Percentiles rank a stretch among this genome's conserved stretches.
phyloP scores from a whole-genome alignment of 2,329 filamentous ascomycete species.

The Neopestalotiopsis sp. region DNA sequence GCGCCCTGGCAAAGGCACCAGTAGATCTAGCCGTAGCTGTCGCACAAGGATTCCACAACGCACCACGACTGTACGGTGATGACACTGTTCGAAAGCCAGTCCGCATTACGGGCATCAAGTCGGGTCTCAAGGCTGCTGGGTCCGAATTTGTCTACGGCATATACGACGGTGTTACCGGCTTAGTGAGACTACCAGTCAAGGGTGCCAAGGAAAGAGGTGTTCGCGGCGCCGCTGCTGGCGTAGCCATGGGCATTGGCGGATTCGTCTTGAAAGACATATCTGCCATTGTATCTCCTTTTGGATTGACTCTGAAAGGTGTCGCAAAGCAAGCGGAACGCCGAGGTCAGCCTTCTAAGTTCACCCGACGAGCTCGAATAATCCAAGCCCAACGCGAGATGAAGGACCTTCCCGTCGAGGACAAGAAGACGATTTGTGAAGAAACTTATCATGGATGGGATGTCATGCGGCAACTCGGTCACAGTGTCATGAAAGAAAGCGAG shows the following conservation, averaged over 20 bases:
- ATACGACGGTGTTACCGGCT: constrained; percentile 68
- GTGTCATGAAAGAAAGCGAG: constrained; percentile 42
- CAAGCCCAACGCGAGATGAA: constrained; percentile 59
- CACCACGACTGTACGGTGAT: constrained; percentile 73
- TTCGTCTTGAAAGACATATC: constrained; percentile 70
- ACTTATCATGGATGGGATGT: constrained; percentile 48
- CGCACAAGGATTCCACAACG: constrained; percentile 74
- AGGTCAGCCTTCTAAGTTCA: constrained; percentile 56
- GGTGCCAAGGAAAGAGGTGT: constrained; percentile 62
- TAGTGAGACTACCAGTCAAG: constrained; percentile 63
- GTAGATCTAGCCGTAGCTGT: constrained; percentile 66
- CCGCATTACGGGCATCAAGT: constrained; percentile 69
- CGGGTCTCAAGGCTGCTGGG: constrained; percentile 65
- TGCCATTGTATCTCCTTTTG: constrained; percentile 64
- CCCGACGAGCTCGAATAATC: constrained; percentile 63
- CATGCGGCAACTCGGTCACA: constrained; percentile 45
- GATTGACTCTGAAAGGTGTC: constrained; percentile 69
- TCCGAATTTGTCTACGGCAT: constrained; percentile 68
- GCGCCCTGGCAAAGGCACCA: constrained; percentile 60
- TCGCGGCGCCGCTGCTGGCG: constrained; percentile 55
- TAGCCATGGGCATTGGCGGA: constrained; percentile 68
- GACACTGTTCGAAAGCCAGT: constrained; percentile 69
- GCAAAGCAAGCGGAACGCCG: constrained; percentile 63
- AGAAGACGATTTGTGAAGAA: constrained; percentile 34
- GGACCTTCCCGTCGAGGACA: constrained; percentile 39